These are phyloP conservation scores for Helianthus annuus DNA, from an alignment of 129 eudicot genomes.

Conservation along the genomic window DNA sequence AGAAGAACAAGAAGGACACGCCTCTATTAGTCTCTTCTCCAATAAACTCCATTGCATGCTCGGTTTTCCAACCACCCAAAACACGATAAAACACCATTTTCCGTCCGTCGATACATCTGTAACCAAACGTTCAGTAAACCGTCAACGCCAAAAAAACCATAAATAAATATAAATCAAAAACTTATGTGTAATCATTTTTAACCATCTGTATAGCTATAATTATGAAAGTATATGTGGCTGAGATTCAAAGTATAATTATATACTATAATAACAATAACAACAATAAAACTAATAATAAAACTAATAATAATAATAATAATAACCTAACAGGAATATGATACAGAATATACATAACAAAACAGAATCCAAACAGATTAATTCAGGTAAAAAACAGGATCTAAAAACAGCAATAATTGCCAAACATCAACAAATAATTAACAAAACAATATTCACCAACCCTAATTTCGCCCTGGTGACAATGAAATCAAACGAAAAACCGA, in stretches of 20 bases:
- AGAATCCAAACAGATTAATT: not conserved
- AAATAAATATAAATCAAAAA: not conserved
- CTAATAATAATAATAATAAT: not conserved
- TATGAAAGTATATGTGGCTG: slow-evolving; percentile 21
- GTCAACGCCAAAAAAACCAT: not conserved
- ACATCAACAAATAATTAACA: not conserved
- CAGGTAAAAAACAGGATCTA: slow-evolving; percentile 14
- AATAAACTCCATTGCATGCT: slow-evolving; percentile 67
- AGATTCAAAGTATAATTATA: slow-evolving; percentile 14
- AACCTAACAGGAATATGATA: slow-evolving; percentile 8
- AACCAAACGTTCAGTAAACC: not conserved
- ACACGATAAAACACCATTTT: slow-evolving; percentile 87
- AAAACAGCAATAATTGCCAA: not conserved
- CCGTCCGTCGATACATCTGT: slow-evolving; percentile 92
- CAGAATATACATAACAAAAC: not conserved
- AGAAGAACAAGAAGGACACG: slow-evolving; percentile 83
- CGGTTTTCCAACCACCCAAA: slow-evolving; percentile 69
- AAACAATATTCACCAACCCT: slow-evolving; percentile 4
- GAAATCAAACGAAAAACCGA: slow-evolving; percentile 2
- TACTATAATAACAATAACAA: not conserved
- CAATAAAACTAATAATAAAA: not conserved
- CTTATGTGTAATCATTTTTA: not conserved
- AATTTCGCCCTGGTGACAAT: slow-evolving; percentile 5
- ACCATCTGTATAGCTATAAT: not conserved
- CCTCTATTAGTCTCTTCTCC: slow-evolving; percentile 77